Percentiles rank a stretch among this genome's conserved stretches.
Evolutionary conservation across 495 filamentous ascomycete genomes (phyloP).

Genomic region (Sphaerosporella brunnea): DNA sequence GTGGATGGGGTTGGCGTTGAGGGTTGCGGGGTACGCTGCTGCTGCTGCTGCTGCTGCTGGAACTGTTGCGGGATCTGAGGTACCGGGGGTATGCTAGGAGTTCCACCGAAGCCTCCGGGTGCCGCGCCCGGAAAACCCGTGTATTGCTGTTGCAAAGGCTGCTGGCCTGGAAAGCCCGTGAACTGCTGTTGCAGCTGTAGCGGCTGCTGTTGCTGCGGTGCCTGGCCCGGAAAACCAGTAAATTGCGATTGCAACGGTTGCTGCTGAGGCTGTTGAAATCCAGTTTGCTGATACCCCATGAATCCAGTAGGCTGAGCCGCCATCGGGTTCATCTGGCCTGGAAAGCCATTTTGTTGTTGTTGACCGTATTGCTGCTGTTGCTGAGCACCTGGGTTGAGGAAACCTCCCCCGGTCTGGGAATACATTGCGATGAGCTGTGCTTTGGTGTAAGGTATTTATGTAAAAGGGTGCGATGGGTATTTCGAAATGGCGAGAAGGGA

Average conservation of each 20-base stretch:
- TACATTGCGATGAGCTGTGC: too few species aligned
- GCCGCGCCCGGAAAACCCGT: constrained; percentile 35
- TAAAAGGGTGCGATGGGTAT: too few species aligned
- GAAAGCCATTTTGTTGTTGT: constrained; percentile 49
- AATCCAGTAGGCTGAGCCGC: constrained; percentile 30
- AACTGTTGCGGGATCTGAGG: constrained; percentile 15
- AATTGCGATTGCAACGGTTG: constrained; percentile 36
- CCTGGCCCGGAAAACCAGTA: constrained; percentile 33
- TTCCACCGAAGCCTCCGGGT: constrained; percentile 4
- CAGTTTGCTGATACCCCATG: constrained; percentile 42
- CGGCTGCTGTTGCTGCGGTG: constrained; percentile 31
- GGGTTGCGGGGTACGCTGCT: constrained; percentile 35
- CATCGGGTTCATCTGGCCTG: constrained; percentile 34
- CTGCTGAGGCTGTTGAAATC: constrained; percentile 45
- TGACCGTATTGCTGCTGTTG: constrained; percentile 23
- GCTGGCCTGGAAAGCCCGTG: constrained; percentile 42
- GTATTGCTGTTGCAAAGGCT: constrained; percentile 35
- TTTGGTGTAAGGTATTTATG: too few species aligned
- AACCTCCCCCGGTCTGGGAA: constrained; percentile 8
- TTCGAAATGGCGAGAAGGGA: too few species aligned
- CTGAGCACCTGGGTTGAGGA: constrained; percentile 10
- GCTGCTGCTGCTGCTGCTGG: constrained; percentile 41
- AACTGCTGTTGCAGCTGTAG: constrained; percentile 41
- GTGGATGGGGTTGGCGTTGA: constrained; percentile 35
- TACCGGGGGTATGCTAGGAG: constrained; percentile 6